Evolutionary conservation across 192 early-diverging fungal genomes (phyloP), one percentile per base, ranked within the genome.

Genomic region (Irineochytrium annulatum): DNA sequence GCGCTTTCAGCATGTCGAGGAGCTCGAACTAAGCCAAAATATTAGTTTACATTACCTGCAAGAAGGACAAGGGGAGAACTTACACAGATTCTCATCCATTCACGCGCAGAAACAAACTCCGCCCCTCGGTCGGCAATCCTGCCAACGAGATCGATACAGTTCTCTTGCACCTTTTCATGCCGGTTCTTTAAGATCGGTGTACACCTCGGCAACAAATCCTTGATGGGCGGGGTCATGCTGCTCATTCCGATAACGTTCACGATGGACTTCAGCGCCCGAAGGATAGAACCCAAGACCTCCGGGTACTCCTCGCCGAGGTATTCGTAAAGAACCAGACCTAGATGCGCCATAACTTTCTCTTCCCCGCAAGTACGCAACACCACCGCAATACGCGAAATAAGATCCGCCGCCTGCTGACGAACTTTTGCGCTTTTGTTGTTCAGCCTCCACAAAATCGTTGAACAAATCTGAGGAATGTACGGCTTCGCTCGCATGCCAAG

Each of bases 71-170:
- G n/a, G n/a, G n/a, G n/a, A n/a, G n/a, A n/a, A n/a, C n/a, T n/a
- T n/a, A n/a, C n/a, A n/a, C 97, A 99, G 67, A 93, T 93, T 39
- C 97, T 89, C 97, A 99, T 99, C 97, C 97, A 99, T 77, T 99
- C 97, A 65, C 95, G 82, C 2, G 97, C 89, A 48, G 85, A 86
- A 17, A 99, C 97, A 74, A 86, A 91, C 68, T 97, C 95, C 16
- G 97, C 91, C 43, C 91, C 97, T 67, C 97, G 89, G 69, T 99
- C 97, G 11, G 97, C 97, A 61, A 99, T 98, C 65, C 93, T 87
- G 4, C 97, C 97, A 0, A 99, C 93, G n/a, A 99, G 70, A 75
- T 98, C 92, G 41, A 75, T 84, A 70, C 84, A 87, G 65, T 89
- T 87, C 61, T 95, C 91, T 71, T 93, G 93, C 34, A 95, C 93